phyloP scores from a whole-genome alignment of 2,329 filamentous ascomycete species.

The Colletotrichum filicis region DNA sequence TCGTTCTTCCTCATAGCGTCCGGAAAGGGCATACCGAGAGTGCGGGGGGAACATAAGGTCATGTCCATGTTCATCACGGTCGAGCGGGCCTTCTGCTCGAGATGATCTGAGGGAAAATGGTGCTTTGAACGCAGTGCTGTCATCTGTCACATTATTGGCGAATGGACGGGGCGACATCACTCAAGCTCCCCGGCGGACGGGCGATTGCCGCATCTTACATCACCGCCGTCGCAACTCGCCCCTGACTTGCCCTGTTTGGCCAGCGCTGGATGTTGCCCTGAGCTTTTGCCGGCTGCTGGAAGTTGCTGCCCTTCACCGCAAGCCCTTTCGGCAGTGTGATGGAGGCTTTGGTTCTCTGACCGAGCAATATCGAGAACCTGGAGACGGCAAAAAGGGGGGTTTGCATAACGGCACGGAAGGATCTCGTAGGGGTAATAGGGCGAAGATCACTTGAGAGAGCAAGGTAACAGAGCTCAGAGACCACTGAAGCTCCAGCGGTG shows the following conservation, averaged over 20 bases:
- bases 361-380: background rate
- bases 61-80: too few species aligned
- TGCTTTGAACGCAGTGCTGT: background rate
- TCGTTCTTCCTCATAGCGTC: background rate
- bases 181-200: slow-evolving; percentile 2
- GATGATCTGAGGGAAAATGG: background rate
- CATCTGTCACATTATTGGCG: background rate
- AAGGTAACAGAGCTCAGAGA: background rate
- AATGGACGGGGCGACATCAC: background rate
- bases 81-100: too few species aligned
- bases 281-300: background rate
- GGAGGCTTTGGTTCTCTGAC: background rate
- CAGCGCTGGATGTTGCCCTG: background rate
- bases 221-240: background rate
- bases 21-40: background rate
- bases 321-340: background rate
- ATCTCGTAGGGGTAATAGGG: background rate
- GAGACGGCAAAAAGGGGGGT: background rate
- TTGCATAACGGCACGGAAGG: slow-evolving; percentile 1
- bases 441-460: background rate
- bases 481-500: background rate
- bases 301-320: background rate
- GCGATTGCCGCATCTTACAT: slow-evolving; percentile 31
- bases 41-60: too few species aligned
- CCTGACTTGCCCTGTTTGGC: background rate